These are phyloP conservation scores for Tulasnella sp. DNA, from an alignment of 768 basidiomycete species.

Conservation along the genomic window DNA sequence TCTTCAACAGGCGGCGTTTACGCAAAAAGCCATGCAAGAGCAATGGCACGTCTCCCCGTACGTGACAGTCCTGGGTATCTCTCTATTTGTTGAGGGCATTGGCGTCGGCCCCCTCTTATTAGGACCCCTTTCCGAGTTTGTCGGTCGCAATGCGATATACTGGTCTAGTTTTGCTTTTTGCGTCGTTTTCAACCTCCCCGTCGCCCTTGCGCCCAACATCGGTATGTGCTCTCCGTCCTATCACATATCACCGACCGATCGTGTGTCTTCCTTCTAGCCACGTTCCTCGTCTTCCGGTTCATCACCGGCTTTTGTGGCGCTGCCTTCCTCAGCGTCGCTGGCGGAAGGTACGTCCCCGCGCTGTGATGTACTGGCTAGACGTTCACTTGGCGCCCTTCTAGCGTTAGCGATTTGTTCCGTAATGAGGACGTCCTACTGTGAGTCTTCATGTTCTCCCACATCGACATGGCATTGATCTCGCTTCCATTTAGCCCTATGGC, in stretches of 20 bases:
- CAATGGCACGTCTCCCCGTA: constrained; percentile 42
- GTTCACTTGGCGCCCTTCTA: constrained; percentile 16
- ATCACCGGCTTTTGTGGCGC: constrained; percentile 43
- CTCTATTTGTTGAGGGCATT: constrained; percentile 34
- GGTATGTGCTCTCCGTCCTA: constrained; percentile 29
- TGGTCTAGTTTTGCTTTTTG: constrained; percentile 46
- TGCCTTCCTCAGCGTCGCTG: constrained; percentile 50
- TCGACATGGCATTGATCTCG: neutral
- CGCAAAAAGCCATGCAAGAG: constrained; percentile 45
- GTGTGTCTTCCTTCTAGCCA: constrained; percentile 27
- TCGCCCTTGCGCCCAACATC: constrained; percentile 59
- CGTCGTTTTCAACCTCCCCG: constrained; percentile 53
- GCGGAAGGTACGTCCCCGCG: constrained; percentile 27
- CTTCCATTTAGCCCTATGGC: constrained; percentile 38
- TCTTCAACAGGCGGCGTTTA: constrained; percentile 39
- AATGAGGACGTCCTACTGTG: constrained; percentile 38
- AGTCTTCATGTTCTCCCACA: neutral
- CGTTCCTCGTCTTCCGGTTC: constrained; percentile 51
- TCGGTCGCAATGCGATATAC: constrained; percentile 56
- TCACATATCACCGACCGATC: constrained; percentile 6
- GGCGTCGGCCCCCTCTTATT: constrained; percentile 29
- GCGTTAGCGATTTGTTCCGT: constrained; percentile 43
- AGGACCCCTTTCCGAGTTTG: constrained; percentile 41
- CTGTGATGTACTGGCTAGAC: neutral
- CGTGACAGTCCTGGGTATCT: constrained; percentile 39